These are phyloP conservation scores for Alternaria sp. DNA, from an alignment of 2,329 filamentous ascomycete species.

Conservation along the genomic window DNA sequence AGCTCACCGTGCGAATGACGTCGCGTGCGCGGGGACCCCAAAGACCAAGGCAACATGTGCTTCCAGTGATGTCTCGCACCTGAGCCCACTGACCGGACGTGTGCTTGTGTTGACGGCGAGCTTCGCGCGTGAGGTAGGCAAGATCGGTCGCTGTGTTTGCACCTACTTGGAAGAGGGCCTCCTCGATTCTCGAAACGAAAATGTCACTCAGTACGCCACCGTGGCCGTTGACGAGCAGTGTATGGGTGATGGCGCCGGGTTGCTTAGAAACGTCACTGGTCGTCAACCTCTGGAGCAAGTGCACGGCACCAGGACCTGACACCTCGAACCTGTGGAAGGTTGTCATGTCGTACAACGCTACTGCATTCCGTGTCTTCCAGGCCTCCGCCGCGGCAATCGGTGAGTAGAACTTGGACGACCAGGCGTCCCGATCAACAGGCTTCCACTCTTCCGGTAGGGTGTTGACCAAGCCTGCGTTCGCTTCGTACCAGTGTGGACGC, in stretches of 20 bases:
- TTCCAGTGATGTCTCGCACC: conserved; percentile 66
- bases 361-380: conserved; percentile 69
- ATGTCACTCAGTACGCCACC: conserved; percentile 65
- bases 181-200: conserved; percentile 60
- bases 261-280: conserved; percentile 58
- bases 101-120: conserved; percentile 55
- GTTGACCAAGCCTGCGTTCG: conserved; percentile 60
- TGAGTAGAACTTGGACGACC: conserved; percentile 65
- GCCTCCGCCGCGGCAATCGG: conserved; percentile 66
- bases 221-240: conserved; percentile 61
- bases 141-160: conserved; percentile 64
- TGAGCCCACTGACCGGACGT: conserved; percentile 55
- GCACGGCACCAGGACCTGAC: conserved; percentile 62
- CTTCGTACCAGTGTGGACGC: conserved; percentile 67
- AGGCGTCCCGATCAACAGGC: conserved; percentile 63
- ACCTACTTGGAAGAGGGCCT: conserved; percentile 61
- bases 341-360: conserved; percentile 69
- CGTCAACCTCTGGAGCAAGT: conserved; percentile 62
- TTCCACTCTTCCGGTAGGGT: conserved; percentile 62
- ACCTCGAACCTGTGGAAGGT: conserved; percentile 65
- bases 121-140: conserved; percentile 62
- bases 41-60: conserved; percentile 66
- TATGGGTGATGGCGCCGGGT: conserved; percentile 62
- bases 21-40: conserved; percentile 66
- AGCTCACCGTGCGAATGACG: conserved; percentile 56